Evolutionary conservation across 805 yeast genomes (phyloP).

Genomic region (Starmera quercuum): DNA sequence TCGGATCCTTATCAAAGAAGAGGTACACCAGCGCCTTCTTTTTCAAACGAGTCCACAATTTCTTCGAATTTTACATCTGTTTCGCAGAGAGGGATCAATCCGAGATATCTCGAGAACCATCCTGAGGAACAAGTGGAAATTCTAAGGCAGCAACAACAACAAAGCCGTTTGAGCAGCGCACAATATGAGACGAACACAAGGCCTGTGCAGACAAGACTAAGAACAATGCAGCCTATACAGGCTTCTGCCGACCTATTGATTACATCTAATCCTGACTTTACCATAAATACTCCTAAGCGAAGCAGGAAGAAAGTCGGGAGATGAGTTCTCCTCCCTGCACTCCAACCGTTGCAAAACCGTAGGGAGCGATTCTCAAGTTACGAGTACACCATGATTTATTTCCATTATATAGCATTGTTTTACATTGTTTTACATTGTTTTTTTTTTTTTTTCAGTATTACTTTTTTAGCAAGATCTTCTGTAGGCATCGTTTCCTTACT

Average conservation of each 20-base stretch:
- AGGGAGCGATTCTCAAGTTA: too few species aligned
- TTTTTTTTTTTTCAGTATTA: too few species aligned
- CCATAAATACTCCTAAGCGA: slow-evolving; percentile 4
- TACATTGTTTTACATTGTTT: too few species aligned
- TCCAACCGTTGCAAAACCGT: neutral
- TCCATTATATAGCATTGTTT: too few species aligned
- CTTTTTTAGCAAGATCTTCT: too few species aligned
- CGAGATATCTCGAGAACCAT: slow-evolving; percentile 33
- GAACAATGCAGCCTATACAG: too few species aligned
- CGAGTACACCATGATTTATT: too few species aligned
- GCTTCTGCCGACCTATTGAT: slow-evolving; percentile 13
- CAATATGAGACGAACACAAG: too few species aligned
- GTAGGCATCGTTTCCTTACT: too few species aligned
- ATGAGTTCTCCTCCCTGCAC: neutral
- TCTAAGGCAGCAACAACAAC: slow-evolving; percentile 4
- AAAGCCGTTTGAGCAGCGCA: slow-evolving; percentile 9
- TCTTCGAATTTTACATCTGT: slow-evolving; percentile 68
- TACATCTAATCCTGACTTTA: slow-evolving; percentile 17
- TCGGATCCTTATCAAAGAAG: slow-evolving; percentile 18
- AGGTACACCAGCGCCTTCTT: slow-evolving; percentile 21
- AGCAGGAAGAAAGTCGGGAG: neutral
- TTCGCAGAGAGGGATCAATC: slow-evolving; percentile 68
- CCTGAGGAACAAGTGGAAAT: slow-evolving; percentile 12
- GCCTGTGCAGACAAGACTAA: too few species aligned
- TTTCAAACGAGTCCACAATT: slow-evolving; percentile 22